Conservation (phyloP, 139 green algal genomes). For the Astrephomene gubernaculifera region DNA sequence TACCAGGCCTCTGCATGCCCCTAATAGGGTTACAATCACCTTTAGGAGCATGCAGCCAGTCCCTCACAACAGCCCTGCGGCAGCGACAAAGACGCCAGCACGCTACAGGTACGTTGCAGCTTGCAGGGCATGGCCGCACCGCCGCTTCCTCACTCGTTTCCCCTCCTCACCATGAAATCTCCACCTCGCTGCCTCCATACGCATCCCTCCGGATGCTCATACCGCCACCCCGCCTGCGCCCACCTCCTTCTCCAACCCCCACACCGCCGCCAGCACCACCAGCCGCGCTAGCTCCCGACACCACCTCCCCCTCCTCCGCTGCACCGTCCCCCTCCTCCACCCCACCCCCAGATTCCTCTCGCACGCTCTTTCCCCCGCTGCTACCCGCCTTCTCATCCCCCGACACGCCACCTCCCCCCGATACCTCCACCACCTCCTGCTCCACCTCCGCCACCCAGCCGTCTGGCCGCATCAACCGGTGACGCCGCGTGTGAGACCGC, state of each 20-base stretch:
- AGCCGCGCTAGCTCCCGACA: not conserved
- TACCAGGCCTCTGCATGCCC: no score
- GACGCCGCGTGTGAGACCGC: not conserved
- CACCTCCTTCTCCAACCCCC: not conserved
- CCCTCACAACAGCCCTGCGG: no score
- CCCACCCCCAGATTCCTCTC: not conserved
- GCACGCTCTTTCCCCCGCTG: not conserved
- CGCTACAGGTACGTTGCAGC: no score
- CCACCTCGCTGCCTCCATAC: not conserved
- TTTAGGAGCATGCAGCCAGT: no score
- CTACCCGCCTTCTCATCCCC: not conserved
- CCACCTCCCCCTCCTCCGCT: not conserved
- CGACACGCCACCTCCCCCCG: slow-evolving; percentile 19
- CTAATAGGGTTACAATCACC: no score
- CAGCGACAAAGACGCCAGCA: no score
- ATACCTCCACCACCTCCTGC: slow-evolving; percentile 32
- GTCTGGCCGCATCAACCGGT: slow-evolving; percentile 17
- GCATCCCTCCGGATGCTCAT: not conserved
- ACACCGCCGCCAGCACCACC: not conserved
- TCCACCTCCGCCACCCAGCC: slow-evolving; percentile 28
- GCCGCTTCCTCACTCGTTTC: no score
- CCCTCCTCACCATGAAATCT: slow-evolving; percentile 11
- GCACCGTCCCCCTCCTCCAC: not conserved
- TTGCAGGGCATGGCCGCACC: no score
- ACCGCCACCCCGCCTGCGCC: not conserved